phyloP scores from a whole-genome alignment of 2,329 filamentous ascomycete genomes.

The Polychaeton citri region DNA sequence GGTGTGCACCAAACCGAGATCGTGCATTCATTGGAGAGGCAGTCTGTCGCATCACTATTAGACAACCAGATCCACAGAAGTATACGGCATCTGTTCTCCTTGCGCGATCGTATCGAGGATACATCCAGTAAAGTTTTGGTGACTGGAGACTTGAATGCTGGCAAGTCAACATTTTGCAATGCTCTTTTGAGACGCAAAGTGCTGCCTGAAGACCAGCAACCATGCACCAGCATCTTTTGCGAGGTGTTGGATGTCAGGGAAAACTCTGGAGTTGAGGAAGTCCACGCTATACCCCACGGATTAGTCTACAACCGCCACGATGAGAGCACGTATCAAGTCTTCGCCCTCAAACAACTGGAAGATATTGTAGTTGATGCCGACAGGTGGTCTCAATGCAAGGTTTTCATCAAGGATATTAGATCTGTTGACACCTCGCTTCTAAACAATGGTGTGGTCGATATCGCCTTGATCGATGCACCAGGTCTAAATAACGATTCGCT shows the following conservation, averaged over 20 bases:
- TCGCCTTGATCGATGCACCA: constrained; percentile 91
- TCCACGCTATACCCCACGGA: constrained; percentile 84
- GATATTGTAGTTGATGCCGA: constrained; percentile 81
- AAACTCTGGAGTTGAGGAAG: constrained; percentile 83
- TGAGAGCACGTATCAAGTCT: constrained; percentile 88
- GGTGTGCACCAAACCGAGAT: constrained; percentile 75
- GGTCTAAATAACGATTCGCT: constrained; percentile 92
- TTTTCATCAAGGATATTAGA: constrained; percentile 85
- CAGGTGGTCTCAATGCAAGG: constrained; percentile 86
- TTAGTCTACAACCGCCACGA: constrained; percentile 72
- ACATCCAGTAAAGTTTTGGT: constrained; percentile 93
- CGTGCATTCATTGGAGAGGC: constrained; percentile 88
- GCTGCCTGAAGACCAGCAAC: constrained; percentile 90
- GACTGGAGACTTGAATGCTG: constrained; percentile 90
- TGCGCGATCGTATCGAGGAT: constrained; percentile 91
- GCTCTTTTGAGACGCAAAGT: constrained; percentile 87
- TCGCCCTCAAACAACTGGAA: constrained; percentile 63
- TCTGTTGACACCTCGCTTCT: constrained; percentile 84
- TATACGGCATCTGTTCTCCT: constrained; percentile 72
- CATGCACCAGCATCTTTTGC: constrained; percentile 96
- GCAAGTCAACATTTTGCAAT: constrained; percentile 98
- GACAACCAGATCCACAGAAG: constrained; percentile 92
- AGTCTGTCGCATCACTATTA: constrained; percentile 74
- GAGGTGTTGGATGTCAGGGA: constrained; percentile 88
- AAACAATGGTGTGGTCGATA: constrained; percentile 96